Conservation (phyloP, 1,284 basidiomycete genomes). For the Earliella scabrosa region DNA sequence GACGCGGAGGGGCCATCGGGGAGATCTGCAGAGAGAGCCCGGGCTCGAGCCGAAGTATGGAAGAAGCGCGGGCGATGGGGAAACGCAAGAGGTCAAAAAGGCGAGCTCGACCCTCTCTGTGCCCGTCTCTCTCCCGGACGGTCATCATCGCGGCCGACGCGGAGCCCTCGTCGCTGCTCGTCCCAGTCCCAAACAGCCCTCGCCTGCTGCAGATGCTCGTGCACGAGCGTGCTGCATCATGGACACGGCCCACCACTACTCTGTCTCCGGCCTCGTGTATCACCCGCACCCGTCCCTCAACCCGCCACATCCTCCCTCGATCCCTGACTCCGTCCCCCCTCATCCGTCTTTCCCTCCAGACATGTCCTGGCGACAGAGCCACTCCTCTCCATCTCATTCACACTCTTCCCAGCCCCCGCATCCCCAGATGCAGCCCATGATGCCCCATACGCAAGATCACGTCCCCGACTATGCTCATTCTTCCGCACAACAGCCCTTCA, state of each 20-base stretch:
- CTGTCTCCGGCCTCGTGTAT: constrained; percentile 31
- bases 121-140: constrained; percentile 24
- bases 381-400: constrained; percentile 21
- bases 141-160: constrained; percentile 22
- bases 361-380: constrained; percentile 29
- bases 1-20: constrained; percentile 18
- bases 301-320: constrained; percentile 21
- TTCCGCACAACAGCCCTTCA: constrained; percentile 36
- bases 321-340: constrained; percentile 23
- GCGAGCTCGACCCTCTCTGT: constrained; percentile 12
- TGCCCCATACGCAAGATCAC: constrained; percentile 35
- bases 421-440: constrained; percentile 39
- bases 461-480: constrained; percentile 40
- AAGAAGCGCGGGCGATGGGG: constrained; percentile 22
- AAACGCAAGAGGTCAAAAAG: constrained; percentile 23
- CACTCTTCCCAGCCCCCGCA: constrained; percentile 28
- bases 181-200: background rate
- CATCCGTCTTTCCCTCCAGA: constrained; percentile 19
- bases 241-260: constrained; percentile 31
- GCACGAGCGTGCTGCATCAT: constrained; percentile 21
- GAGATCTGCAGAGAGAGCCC: constrained; percentile 16
- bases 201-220: constrained; percentile 21
- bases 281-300: constrained; percentile 25
- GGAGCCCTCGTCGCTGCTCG: background rate
- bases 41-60: constrained; percentile 16